phyloP scores from a whole-genome alignment of 2,329 filamentous ascomycete species.

The Tolypocladium album region DNA sequence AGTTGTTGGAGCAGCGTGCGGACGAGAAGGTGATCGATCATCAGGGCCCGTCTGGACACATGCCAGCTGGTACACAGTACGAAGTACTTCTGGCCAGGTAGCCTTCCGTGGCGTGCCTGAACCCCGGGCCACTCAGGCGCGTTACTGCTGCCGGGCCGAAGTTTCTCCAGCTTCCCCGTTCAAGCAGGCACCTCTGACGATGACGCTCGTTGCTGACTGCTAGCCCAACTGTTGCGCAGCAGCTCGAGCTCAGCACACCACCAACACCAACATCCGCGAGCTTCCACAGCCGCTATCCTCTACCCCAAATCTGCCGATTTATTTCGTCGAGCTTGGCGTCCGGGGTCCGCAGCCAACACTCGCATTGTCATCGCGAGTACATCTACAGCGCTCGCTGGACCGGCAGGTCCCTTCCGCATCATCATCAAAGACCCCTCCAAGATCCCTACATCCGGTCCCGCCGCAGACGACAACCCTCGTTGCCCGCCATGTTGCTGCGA shows the following conservation, averaged over 20 bases:
- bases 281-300: constrained; percentile 1
- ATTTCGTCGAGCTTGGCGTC: neutral
- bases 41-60: neutral
- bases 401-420: neutral
- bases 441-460: neutral
- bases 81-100: constrained; percentile 8
- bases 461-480: neutral
- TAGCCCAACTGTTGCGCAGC: neutral
- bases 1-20: neutral
- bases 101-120: neutral
- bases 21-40: neutral
- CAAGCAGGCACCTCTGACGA: constrained; percentile 1
- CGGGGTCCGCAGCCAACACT: neutral
- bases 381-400: neutral
- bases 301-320: neutral
- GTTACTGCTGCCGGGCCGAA: constrained; percentile 3
- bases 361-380: neutral
- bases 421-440: neutral
- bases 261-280: constrained; percentile 4
- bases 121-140: neutral
- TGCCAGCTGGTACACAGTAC: neutral
- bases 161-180: constrained; percentile 3
- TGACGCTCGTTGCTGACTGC: constrained; percentile 4
- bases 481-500: constrained; percentile 62
- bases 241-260: neutral